Percentiles rank a stretch among this genome's conserved stretches.
Conservation (phyloP, 441 rosid species). For the Hura crepitans region DNA sequence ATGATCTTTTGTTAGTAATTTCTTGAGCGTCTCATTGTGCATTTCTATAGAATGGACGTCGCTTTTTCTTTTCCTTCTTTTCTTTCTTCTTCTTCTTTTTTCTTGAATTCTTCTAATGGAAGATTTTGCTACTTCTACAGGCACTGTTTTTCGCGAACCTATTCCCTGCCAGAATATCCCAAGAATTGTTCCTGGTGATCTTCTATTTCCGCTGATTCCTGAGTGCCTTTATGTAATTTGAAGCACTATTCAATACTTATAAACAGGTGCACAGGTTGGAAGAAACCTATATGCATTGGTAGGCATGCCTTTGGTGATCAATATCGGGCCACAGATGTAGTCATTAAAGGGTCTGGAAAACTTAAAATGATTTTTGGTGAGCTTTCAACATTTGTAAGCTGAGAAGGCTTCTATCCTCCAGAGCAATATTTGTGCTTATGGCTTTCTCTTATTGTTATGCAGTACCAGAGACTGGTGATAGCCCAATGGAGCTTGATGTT, state of each 20-base stretch:
- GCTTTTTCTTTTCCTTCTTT: not conserved
- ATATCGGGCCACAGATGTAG: constrained; percentile 76
- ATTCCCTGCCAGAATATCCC: constrained; percentile 83
- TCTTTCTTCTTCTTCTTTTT: not conserved
- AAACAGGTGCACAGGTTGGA: constrained; percentile 62
- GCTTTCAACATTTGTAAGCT: constrained; percentile 27
- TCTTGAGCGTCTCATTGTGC: not conserved
- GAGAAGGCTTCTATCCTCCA: constrained; percentile 8
- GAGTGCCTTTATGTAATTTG: constrained; percentile 5
- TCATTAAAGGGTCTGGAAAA: constrained; percentile 81
- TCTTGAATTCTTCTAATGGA: constrained; percentile 13
- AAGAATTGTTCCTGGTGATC: constrained; percentile 77
- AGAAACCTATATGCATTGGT: constrained; percentile 92
- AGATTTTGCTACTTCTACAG: constrained; percentile 37
- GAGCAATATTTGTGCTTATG: constrained; percentile 10
- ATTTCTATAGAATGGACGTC: not conserved
- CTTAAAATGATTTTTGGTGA: constrained; percentile 88
- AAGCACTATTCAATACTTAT: constrained; percentile 22
- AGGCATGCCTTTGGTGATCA: constrained; percentile 99
- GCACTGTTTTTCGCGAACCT: constrained; percentile 96
- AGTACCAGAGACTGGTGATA: constrained; percentile 70
- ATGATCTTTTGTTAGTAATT: not conserved
- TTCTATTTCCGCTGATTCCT: constrained; percentile 8
- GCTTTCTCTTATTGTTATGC: constrained; percentile 14
- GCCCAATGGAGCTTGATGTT: constrained; percentile 62